Evolutionary conservation across 2,329 filamentous ascomycete genomes (phyloP).

Genomic region (Trichoderma guizhouense): DNA sequence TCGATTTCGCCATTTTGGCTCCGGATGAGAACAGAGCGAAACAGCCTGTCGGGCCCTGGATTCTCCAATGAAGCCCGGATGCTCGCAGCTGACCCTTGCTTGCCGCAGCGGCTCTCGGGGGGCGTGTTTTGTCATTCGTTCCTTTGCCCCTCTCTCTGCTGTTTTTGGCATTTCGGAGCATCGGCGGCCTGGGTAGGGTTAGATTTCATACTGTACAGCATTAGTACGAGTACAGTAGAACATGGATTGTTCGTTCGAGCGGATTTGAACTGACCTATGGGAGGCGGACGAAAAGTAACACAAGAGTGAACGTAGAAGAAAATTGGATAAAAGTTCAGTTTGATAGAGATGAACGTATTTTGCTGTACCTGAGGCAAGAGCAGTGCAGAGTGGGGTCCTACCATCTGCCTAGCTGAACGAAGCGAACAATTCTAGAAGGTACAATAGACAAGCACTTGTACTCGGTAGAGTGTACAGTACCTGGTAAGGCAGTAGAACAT

Average conservation of each 20-base stretch:
- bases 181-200: background rate
- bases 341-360: background rate
- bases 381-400: background rate
- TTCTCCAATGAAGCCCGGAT: background rate
- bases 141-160: background rate
- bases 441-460: background rate
- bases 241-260: background rate
- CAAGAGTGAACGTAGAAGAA: background rate
- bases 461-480: no score
- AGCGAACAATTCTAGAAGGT: background rate
- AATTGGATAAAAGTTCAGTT: background rate
- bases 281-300: background rate
- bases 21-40: background rate
- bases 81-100: background rate
- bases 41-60: background rate
- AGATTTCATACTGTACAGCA: background rate
- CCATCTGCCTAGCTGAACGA: background rate
- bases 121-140: background rate
- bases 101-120: background rate
- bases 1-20: constrained; percentile 12
- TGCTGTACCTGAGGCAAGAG: background rate
- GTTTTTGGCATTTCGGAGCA: background rate
- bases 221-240: background rate
- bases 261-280: background rate
- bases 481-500: background rate